These are phyloP conservation scores for Eucalyptus rudis DNA, from an alignment of 345 rosid genomes.

Conservation along the genomic window DNA sequence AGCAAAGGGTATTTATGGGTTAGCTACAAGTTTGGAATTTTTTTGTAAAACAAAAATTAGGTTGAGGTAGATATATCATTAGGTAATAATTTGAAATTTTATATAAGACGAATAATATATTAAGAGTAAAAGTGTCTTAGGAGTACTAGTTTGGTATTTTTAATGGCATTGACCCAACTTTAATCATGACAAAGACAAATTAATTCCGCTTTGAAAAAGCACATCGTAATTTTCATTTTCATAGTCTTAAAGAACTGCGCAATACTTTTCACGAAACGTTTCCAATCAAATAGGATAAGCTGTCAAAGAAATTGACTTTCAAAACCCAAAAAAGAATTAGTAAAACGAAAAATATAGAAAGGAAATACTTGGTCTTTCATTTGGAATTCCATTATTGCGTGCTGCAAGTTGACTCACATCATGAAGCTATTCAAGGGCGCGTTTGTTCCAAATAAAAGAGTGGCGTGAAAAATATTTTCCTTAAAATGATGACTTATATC, in stretches of 20 bases:
- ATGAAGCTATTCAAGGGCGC: not conserved
- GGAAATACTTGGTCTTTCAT: not conserved
- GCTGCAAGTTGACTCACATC: not conserved
- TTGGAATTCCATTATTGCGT: not conserved
- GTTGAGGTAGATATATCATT: not conserved
- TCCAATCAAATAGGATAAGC: not conserved
- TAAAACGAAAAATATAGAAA: not conserved
- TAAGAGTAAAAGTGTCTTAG: rapidly evolving
- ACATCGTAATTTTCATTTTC: not conserved
- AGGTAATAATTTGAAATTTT: not conserved
- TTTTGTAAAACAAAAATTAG: not conserved
- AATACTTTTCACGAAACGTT: not conserved
- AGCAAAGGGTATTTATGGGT: not conserved
- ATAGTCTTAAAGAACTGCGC: not conserved
- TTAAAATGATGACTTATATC: not conserved
- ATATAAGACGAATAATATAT: not conserved
- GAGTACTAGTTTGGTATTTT: not conserved
- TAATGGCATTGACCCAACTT: rapidly evolving
- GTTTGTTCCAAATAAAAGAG: not conserved
- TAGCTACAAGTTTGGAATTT: not conserved
- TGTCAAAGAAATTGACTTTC: not conserved
- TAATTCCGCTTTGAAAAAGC: not conserved
- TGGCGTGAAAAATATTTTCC: not conserved
- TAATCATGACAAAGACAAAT: not conserved
- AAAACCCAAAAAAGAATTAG: not conserved